Evolutionary conservation across 805 yeast genomes (phyloP).

Genomic region (Soucietia sequanensis): DNA sequence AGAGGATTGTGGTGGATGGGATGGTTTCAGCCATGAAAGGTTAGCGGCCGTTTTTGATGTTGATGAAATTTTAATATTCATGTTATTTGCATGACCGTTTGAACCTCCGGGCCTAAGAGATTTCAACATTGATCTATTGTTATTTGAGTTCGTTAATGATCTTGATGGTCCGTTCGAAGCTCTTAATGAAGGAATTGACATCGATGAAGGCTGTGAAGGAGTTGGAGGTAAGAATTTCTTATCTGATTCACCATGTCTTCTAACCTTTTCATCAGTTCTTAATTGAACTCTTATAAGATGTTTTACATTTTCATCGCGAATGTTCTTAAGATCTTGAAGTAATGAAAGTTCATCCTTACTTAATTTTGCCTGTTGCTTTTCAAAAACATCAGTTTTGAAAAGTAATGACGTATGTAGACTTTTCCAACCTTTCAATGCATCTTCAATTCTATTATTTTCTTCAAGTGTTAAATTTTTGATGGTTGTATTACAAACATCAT

Average conservation of each 20-base stretch:
- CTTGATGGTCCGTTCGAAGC: slow-evolving; percentile 5
- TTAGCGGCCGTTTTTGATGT: slow-evolving; percentile 30
- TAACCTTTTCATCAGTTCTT: slow-evolving; percentile 35
- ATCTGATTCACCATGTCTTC: slow-evolving; percentile 13
- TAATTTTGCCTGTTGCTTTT: slow-evolving; percentile 32
- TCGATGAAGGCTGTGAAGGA: slow-evolving; percentile 7
- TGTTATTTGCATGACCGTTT: neutral
- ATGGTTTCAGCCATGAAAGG: slow-evolving; percentile 27
- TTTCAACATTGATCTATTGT: slow-evolving; percentile 28
- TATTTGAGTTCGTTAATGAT: slow-evolving; percentile 6
- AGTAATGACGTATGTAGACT: slow-evolving; percentile 61
- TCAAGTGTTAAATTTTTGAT: slow-evolving; percentile 58
- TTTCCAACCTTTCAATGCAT: slow-evolving; percentile 73
- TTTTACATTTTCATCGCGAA: slow-evolving; percentile 43
- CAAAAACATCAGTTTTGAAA: slow-evolving; percentile 55
- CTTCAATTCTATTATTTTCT: slow-evolving; percentile 49
- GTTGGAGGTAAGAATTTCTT: slow-evolving; percentile 5
- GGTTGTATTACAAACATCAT: slow-evolving; percentile 59
- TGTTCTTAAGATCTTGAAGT: slow-evolving; percentile 31
- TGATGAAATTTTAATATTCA: neutral
- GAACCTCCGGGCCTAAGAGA: slow-evolving; percentile 21
- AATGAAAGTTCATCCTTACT: slow-evolving; percentile 22
- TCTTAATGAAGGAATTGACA: slow-evolving; percentile 17
- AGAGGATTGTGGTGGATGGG: slow-evolving; percentile 4
- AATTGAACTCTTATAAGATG: slow-evolving; percentile 42